A percentile compares a stretch with the other conserved stretches of the same genome.
phyloP scores from a whole-genome alignment of 495 filamentous ascomycete genomes.

The Opeltia flavorubescens region DNA sequence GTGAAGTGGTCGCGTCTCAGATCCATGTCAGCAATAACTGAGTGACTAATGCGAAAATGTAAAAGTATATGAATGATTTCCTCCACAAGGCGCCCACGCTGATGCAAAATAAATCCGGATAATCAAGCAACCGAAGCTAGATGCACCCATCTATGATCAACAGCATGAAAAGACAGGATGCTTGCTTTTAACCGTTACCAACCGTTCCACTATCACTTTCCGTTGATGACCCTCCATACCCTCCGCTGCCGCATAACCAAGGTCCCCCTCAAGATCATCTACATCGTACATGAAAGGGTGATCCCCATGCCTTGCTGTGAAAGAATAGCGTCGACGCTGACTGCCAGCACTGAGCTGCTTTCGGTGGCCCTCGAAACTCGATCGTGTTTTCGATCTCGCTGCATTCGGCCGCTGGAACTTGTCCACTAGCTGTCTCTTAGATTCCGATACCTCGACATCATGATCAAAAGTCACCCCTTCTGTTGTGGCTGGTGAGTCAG shows the following conservation, averaged over 20 bases:
- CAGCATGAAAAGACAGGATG: constrained; percentile 98
- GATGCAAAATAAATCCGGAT: neutral
- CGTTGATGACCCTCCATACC: constrained; percentile 82
- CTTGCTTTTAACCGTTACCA: constrained; percentile 88
- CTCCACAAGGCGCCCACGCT: neutral
- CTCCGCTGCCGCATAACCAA: constrained; percentile 85
- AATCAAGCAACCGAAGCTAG: neutral
- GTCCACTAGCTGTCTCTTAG: constrained; percentile 21
- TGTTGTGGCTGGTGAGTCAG: constrained; percentile 26
- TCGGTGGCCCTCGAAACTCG: constrained; percentile 14
- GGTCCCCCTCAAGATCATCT: constrained; percentile 77
- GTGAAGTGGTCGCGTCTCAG: too few relatives aligned
- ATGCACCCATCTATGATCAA: constrained; percentile 28
- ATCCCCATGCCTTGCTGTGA: constrained; percentile 23
- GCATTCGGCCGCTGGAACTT: constrained; percentile 4
- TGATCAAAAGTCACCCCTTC: constrained; percentile 15
- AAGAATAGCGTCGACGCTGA: constrained; percentile 29
- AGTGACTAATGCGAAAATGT: too few relatives aligned
- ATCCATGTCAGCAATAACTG: too few relatives aligned
- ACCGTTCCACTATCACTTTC: constrained; percentile 89
- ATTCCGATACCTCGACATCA: constrained; percentile 21
- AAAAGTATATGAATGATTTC: too few relatives aligned
- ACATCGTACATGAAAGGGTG: constrained; percentile 36
- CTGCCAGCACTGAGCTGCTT: constrained; percentile 10
- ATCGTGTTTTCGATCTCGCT: constrained; percentile 18